Evolutionary conservation across 2,329 filamentous ascomycete genomes (phyloP).

Genomic region (Phialocephala subalpina): DNA sequence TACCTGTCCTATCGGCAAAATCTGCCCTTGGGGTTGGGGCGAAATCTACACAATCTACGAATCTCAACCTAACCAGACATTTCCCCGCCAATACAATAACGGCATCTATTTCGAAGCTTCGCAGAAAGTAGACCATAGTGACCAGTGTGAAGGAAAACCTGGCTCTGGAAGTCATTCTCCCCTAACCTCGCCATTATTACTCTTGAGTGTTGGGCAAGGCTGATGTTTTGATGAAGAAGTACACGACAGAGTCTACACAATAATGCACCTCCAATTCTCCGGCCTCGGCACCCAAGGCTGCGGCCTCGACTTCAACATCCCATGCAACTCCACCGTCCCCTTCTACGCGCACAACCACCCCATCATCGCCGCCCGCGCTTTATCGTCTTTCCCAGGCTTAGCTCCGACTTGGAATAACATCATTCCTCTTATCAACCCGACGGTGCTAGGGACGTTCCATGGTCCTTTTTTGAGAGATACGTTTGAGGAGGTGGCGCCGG

Average conservation of each 20-base stretch:
- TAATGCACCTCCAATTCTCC: constrained; percentile 6
- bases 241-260: constrained; percentile 7
- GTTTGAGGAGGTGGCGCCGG: neutral
- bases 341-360: constrained; percentile 1
- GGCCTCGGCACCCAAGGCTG: neutral
- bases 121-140: neutral
- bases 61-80: neutral
- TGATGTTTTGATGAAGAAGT: neutral
- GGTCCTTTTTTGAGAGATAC: neutral
- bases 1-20: constrained; percentile 5
- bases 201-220: neutral
- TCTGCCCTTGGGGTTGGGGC: constrained; percentile 4
- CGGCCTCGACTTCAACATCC: neutral
- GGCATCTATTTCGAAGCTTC: neutral
- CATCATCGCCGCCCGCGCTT: neutral
- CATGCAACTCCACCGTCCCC: neutral
- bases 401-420: constrained; percentile 5
- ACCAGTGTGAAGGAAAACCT: neutral
- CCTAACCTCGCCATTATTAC: neutral
- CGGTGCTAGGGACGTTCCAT: neutral
- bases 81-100: neutral
- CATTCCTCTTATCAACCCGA: neutral
- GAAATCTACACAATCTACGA: constrained; percentile 6
- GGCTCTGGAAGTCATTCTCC: neutral
- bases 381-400: neutral